Conservation (phyloP, 768 basidiomycete species). For the Gymnopilus dilepis region DNA sequence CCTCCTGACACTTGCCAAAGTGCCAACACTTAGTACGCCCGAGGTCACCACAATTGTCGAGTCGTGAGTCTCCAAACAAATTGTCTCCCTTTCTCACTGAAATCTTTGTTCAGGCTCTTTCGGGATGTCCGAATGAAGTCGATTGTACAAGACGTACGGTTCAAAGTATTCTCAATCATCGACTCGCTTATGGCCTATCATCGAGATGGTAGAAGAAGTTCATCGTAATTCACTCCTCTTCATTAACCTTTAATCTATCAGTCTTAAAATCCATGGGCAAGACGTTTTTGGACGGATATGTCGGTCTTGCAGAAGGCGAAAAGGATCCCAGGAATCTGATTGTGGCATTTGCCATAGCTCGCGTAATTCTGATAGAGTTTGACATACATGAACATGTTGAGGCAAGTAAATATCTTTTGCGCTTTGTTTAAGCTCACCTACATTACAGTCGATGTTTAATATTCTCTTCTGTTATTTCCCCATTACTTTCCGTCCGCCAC, state of each 20-base stretch:
- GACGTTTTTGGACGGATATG: conserved; percentile 78
- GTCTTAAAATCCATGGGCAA: conserved; percentile 76
- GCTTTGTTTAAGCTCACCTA: not conserved
- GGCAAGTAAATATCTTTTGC: conserved; percentile 47
- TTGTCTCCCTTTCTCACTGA: too few relatives aligned
- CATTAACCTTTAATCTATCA: conserved; percentile 30
- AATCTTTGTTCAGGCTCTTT: conserved; percentile 60
- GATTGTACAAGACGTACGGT: conserved; percentile 82
- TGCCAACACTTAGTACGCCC: conserved; percentile 64
- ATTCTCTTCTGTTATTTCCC: conserved; percentile 99
- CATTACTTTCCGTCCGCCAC: conserved; percentile 93
- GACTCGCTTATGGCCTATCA: conserved; percentile 78
- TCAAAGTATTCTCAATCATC: conserved; percentile 79
- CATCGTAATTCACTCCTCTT: not conserved
- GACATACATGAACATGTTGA: conserved; percentile 78
- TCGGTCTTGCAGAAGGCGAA: conserved; percentile 87
- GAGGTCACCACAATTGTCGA: conserved; percentile 72
- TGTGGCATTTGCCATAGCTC: conserved; percentile 85
- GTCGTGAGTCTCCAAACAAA: conserved; percentile 55
- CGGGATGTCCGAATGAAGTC: conserved; percentile 80
- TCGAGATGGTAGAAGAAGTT: conserved; percentile 57
- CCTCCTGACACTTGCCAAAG: conserved; percentile 64
- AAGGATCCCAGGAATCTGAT: conserved; percentile 96
- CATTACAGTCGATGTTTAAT: conserved; percentile 81
- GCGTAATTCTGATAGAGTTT: conserved; percentile 89